Conservation (phyloP, 2,329 filamentous ascomycete genomes). For the Colletotrichum gloeosporioides region DNA sequence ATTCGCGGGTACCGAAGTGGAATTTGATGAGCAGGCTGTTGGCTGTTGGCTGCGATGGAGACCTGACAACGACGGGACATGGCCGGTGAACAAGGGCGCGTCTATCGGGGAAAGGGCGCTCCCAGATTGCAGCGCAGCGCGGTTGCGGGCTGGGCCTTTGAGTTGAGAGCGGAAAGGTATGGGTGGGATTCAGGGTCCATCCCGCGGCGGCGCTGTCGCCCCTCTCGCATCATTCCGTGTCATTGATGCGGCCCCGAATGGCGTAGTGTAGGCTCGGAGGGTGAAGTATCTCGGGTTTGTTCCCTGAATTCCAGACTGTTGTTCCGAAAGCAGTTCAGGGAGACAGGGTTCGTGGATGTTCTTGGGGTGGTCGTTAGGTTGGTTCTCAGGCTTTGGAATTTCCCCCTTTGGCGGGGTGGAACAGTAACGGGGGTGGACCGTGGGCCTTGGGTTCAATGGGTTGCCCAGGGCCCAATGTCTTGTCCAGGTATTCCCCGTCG, state of each 20-base stretch:
- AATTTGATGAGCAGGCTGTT: not conserved
- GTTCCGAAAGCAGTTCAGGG: constrained; percentile 2
- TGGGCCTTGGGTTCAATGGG: not conserved
- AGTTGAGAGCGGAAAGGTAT: not conserved
- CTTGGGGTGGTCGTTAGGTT: not conserved
- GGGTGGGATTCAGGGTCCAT: not conserved
- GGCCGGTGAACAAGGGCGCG: not conserved
- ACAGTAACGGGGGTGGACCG: constrained; percentile 5
- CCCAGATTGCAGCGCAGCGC: not conserved
- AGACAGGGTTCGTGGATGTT: constrained; percentile 4
- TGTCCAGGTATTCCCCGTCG: constrained; percentile 8
- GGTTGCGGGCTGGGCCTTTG: not conserved
- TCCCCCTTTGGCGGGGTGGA: constrained; percentile 4
- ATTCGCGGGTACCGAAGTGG: not conserved
- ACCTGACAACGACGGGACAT: not conserved
- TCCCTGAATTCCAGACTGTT: not conserved
- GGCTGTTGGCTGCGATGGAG: not conserved
- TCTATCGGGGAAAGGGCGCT: not conserved
- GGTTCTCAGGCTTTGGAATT: constrained; percentile 1
- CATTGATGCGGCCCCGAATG: not conserved
- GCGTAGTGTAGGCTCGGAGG: not conserved
- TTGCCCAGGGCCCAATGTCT: constrained; percentile 4
- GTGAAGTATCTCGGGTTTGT: not conserved
- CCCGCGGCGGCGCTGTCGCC: not conserved
- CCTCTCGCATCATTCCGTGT: constrained; percentile 10